These are phyloP conservation scores for Sideroxylon spinosum DNA, from an alignment of 179 eudicot genomes.

Conservation along the genomic window DNA sequence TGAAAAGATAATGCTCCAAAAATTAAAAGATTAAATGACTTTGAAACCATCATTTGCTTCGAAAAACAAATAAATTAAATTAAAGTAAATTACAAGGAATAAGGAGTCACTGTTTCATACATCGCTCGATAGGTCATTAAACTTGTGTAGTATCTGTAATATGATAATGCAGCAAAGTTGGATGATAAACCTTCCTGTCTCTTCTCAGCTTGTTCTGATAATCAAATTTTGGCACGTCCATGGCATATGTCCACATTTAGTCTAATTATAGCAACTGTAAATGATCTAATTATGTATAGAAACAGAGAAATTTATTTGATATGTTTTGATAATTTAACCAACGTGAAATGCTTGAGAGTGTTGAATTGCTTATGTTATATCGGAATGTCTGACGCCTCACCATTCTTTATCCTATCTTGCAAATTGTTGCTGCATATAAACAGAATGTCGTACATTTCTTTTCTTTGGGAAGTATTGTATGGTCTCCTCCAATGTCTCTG, in stretches of 20 bases:
- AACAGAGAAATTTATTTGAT: background rate
- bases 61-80: background rate
- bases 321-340: background rate
- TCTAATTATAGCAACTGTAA: background rate
- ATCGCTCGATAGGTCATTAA: background rate
- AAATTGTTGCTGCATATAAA: background rate
- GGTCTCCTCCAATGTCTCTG: background rate
- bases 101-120: background rate
- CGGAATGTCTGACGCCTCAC: background rate
- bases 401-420: background rate
- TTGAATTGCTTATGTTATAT: background rate
- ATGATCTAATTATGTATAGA: background rate
- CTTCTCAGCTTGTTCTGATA: background rate
- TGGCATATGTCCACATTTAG: background rate
- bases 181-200: background rate
- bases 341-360: background rate
- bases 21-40: background rate
- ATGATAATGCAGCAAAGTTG: background rate
- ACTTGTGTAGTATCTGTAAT: background rate
- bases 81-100: background rate
- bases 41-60: background rate
- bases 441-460: background rate
- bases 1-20: background rate
- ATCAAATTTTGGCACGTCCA: background rate
- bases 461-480: background rate